A percentile compares a stretch with the other conserved stretches of the same genome.
Conservation (phyloP, 352 stramenopile species). For the Globisporangium okanoganense region DNA sequence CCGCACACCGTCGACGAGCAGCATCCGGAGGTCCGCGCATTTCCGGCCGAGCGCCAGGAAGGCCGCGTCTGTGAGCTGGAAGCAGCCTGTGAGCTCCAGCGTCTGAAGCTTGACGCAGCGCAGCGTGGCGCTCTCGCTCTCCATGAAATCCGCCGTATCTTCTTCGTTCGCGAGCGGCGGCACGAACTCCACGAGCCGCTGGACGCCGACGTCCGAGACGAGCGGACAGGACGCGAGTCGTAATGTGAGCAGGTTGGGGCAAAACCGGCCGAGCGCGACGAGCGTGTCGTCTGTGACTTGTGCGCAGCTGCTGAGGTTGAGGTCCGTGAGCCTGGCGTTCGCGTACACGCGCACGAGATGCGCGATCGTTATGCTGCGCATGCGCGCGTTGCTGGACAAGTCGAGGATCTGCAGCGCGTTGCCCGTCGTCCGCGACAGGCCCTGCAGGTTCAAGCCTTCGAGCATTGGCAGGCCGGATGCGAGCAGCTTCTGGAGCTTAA, state of each 20-base stretch:
- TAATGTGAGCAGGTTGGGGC: conserved; percentile 33
- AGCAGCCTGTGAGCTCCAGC: conserved; percentile 67
- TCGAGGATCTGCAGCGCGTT: conserved; percentile 30
- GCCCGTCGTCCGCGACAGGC: conserved; percentile 27
- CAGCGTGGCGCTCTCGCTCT: conserved; percentile 14
- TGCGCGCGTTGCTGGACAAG: conserved; percentile 24
- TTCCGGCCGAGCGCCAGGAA: conserved; percentile 29
- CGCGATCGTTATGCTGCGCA: conserved; percentile 41
- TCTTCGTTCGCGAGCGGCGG: conserved; percentile 20
- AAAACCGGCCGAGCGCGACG: conserved; percentile 35
- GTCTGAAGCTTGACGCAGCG: conserved; percentile 40
- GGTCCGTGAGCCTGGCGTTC: conserved; percentile 22
- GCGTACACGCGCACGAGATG: conserved; percentile 40
- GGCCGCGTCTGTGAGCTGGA: conserved; percentile 50
- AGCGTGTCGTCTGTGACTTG: conserved; percentile 56
- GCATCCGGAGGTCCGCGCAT: conserved; percentile 35
- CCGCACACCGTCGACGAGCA: conserved; percentile 59
- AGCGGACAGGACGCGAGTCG: conserved; percentile 48
- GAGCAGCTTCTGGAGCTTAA: conserved; percentile 32
- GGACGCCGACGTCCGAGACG: conserved; percentile 52
- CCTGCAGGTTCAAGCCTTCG: conserved; percentile 58
- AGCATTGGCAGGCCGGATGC: conserved; percentile 40
- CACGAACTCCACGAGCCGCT: conserved; percentile 36
- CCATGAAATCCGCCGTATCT: conserved; percentile 24
- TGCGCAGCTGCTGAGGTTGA: conserved; percentile 53